These are phyloP conservation scores for Penicillium coffeae DNA, from an alignment of 495 filamentous ascomycete species.

Conservation along the genomic window DNA sequence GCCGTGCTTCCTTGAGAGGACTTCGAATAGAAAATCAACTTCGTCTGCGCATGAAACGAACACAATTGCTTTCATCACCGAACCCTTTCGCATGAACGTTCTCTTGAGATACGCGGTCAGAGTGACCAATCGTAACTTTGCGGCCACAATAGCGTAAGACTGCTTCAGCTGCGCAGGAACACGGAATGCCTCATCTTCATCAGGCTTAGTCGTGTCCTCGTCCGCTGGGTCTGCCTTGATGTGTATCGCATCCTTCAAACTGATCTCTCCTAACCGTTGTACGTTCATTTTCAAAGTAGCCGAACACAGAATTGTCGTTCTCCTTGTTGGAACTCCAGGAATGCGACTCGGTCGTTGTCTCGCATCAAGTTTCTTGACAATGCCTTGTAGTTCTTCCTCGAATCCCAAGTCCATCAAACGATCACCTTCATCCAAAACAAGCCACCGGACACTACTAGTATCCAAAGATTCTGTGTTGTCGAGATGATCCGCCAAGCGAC, in stretches of 20 bases:
- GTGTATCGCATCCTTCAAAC: constrained; percentile 86
- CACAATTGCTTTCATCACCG: constrained; percentile 90
- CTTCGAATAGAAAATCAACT: constrained; percentile 91
- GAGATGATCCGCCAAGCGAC: constrained; percentile 83
- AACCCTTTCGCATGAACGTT: constrained; percentile 78
- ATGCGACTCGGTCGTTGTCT: constrained; percentile 42
- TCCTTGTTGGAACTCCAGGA: constrained; percentile 62
- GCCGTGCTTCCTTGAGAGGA: constrained; percentile 59
- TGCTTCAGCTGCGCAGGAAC: constrained; percentile 93
- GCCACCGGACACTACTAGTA: constrained; percentile 84
- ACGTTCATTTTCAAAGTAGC: constrained; percentile 97
- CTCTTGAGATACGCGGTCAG: constrained; percentile 78
- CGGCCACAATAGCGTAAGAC: constrained; percentile 76
- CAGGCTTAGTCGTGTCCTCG: constrained; percentile 37
- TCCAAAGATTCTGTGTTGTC: constrained; percentile 87
- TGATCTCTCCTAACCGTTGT: constrained; percentile 86
- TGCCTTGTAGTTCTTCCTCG: constrained; percentile 78
- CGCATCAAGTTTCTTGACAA: constrained; percentile 68
- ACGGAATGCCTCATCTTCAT: constrained; percentile 58
- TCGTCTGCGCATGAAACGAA: constrained; percentile 97
- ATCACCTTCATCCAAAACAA: constrained; percentile 94
- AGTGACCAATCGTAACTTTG: constrained; percentile 85
- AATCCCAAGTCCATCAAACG: constrained; percentile 96
- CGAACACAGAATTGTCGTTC: constrained; percentile 89
- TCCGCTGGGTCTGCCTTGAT: constrained; percentile 63